Percentiles rank a stretch among this genome's conserved stretches.
Evolutionary conservation across 169 alveolate genomes (phyloP).

Genomic region (Cyclospora cayetanensis): DNA sequence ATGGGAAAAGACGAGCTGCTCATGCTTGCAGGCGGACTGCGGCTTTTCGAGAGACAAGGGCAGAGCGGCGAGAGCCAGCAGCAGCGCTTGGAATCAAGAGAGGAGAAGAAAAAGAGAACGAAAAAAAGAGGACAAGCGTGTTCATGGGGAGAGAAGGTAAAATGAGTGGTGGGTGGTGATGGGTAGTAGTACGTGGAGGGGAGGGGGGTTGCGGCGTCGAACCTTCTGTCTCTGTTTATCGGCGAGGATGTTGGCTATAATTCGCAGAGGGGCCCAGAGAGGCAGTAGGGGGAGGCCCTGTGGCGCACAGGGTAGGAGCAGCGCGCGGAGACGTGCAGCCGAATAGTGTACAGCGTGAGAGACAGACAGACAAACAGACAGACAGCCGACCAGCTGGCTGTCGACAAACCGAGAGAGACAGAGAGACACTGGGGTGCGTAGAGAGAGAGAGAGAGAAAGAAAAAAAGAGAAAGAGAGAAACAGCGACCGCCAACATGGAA

Average conservation of each 20-base stretch:
- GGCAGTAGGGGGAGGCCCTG: conserved; percentile 87
- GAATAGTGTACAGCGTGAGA: background rate
- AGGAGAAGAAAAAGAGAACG: background rate
- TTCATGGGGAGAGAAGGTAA: background rate
- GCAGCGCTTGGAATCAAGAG: background rate
- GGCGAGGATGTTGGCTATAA: conserved; percentile 85
- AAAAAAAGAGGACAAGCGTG: background rate
- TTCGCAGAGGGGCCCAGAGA: conserved; percentile 89
- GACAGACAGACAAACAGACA: background rate
- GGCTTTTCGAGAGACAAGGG: background rate
- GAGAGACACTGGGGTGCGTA: conserved; percentile 22
- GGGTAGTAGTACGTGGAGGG: background rate
- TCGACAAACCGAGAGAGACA: background rate
- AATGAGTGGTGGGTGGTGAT: background rate
- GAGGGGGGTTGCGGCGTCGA: no score
- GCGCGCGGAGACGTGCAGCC: background rate
- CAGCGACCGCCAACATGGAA: background rate
- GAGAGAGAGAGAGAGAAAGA: background rate
- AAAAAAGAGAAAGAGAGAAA: background rate
- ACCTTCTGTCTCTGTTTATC: conserved; percentile 87
- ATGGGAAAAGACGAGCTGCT: background rate
- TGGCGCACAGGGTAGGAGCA: background rate
- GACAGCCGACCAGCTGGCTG: background rate
- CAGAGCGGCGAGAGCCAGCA: background rate
- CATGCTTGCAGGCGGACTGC: background rate